A percentile compares a stretch with the other conserved stretches of the same genome.
phyloP scores from a whole-genome alignment of 2,329 filamentous ascomycete genomes.

The Alternaria triticina region DNA sequence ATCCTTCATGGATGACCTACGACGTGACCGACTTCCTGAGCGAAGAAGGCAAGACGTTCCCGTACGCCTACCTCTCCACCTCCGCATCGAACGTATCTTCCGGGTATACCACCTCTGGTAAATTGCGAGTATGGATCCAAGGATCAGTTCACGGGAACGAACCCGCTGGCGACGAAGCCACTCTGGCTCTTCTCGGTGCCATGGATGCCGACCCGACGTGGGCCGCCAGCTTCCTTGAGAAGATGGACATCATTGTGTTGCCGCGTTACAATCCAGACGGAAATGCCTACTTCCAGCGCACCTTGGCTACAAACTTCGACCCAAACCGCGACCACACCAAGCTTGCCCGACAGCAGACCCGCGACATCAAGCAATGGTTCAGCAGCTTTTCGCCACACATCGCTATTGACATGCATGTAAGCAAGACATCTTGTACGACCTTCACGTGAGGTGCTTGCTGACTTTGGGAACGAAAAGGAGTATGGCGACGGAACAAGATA shows the following conservation, averaged over 20 bases:
- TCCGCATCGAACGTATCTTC: conserved; percentile 14
- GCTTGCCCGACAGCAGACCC: conserved; percentile 43
- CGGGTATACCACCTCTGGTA: conserved; percentile 15
- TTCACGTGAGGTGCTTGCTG: not conserved
- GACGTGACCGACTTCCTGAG: conserved; percentile 34
- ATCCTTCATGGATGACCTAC: conserved; percentile 42
- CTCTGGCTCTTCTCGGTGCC: conserved; percentile 44
- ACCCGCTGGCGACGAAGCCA: conserved; percentile 46
- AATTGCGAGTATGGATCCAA: conserved; percentile 48
- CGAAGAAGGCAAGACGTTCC: conserved; percentile 44
- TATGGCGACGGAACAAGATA: conserved; percentile 38
- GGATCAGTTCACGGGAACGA: conserved; percentile 48
- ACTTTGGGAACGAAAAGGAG: conserved; percentile 8
- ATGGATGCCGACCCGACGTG: conserved; percentile 42
- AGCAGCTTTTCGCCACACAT: conserved; percentile 42
- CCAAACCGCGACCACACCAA: conserved; percentile 49
- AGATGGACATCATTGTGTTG: conserved; percentile 43
- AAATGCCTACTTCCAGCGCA: conserved; percentile 46
- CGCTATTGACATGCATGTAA: conserved; percentile 45
- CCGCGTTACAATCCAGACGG: conserved; percentile 49
- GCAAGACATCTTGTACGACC: not conserved
- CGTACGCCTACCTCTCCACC: conserved; percentile 38
- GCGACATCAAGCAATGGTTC: conserved; percentile 44
- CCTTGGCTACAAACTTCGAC: conserved; percentile 46
- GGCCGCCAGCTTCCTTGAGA: conserved; percentile 39